Base-by-base conservation (phyloP, 768 basidiomycete genomes). In the Suillus subluteus region DNA sequence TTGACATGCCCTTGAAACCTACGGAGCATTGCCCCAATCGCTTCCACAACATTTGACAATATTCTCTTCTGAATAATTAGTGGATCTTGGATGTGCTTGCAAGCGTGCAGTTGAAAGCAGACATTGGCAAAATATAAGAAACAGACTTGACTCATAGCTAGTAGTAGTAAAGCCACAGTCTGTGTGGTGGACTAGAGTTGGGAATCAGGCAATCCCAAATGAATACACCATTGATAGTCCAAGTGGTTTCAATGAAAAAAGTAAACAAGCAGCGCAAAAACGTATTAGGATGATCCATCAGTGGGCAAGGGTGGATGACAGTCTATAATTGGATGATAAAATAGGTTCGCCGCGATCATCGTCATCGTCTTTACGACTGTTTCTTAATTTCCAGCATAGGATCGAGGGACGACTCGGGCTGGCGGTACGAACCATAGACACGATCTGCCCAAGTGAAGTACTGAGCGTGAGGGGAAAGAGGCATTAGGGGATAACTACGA, bases 371-470 rank as follows among this genome's bases (percentile, higher is more conserved):
- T 70, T 55, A 76, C 55, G 46, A 62, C 0, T 40, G 35, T 65
- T 79, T 76, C 61, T 75, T 69, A 21, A 80, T 74, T 70, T 94
- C 91, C 37, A 92, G 82, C 58, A 98, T 73, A 3, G 97, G 98
- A 75, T 99, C 98, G 40, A 97, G 86, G 54, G 84, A 82, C 3
- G 90, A 87, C 59, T 87, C 87, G 4, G 98, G 98, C 66, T 96
- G 90, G 52, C 96, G 91, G 80, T 98, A 99, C 16, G 95, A 96
- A 56, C 88, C 89, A 65, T 88, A 89, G 64, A 82, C 82, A 56
- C 88, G 87, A 78, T 99, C 98, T 23, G 94, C 94, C 90, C 91
- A 96, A 46, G 96, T 98, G 77, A 99, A 98, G 82, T 99, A 99
- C 90, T 98, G 79, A 26, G 50, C n/a, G 56, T 68, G 68, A 9